Evolutionary conservation across 805 yeast species (phyloP).

Genomic region (Diddensiella transvaalensis): DNA sequence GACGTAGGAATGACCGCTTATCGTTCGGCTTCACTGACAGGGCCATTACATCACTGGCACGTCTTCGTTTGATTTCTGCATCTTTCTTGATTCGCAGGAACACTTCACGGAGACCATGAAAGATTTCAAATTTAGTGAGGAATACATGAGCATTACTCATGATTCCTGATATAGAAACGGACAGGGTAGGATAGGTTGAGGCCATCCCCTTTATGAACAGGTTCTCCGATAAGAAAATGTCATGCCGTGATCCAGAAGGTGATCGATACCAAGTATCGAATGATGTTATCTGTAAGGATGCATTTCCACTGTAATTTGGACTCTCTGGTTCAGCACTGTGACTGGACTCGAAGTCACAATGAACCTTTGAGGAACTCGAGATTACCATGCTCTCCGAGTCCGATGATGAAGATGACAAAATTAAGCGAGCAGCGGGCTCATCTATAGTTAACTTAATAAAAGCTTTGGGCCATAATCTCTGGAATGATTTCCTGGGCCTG

Average conservation of each 20-base stretch:
- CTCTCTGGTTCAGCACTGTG: constrained; percentile 22
- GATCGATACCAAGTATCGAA: constrained; percentile 33
- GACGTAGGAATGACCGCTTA: constrained; percentile 12
- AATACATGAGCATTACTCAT: constrained; percentile 28
- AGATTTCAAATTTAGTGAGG: constrained; percentile 32
- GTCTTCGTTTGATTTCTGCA: background rate
- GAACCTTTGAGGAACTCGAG: constrained; percentile 31
- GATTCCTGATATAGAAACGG: constrained; percentile 25
- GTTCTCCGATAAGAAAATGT: constrained; percentile 26
- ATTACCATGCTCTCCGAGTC: constrained; percentile 32
- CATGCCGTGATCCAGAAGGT: constrained; percentile 26
- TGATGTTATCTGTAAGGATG: constrained; percentile 25
- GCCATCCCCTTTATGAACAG: constrained; percentile 25
- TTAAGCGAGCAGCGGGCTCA: constrained; percentile 34
- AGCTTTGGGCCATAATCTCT: constrained; percentile 27
- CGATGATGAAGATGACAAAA: constrained; percentile 20
- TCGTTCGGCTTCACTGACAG: background rate
- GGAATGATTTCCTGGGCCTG: constrained; percentile 5
- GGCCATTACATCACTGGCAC: background rate
- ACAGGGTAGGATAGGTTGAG: constrained; percentile 29
- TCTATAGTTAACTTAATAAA: constrained; percentile 30
- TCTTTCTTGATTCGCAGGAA: constrained; percentile 9
- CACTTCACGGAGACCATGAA: constrained; percentile 30
- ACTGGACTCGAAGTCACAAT: constrained; percentile 30
- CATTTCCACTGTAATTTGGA: constrained; percentile 24